Base-by-base conservation (phyloP, 129 eudicot genomes). In the Centella asiatica region DNA sequence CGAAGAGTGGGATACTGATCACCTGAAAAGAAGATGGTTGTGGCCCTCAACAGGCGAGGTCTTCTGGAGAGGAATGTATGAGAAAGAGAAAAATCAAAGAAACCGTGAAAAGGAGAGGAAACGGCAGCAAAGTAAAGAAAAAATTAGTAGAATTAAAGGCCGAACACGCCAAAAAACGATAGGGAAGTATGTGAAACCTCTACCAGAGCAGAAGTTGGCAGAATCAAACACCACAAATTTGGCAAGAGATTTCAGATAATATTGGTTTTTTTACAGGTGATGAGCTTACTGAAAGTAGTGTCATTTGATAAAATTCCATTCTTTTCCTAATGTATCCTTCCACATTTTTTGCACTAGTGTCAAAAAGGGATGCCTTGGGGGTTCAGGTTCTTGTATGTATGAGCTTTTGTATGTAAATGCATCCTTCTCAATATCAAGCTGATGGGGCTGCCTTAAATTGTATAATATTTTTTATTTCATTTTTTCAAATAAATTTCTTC, bases 1-100 rank as follows among this genome's bases (percentile, higher is more conserved):
- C 1, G 99, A 93, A 76, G 96, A 80, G 68, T 77, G 77, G 0
- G 99, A 93, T 69, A 69, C 92, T 0, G 96, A 93, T 71, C 77
- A 32, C 39, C 80, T 71, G 24, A 78, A 70, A 40, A 78, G 60
- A 29, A 81, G 76, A 58, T 82, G 95, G 96, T 37, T 87, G 47
- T 92, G 99, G 99, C 99, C 99, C 17, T 75, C 70, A 6, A 92
- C 99, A 0, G 99, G 99, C 1, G 99, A 93, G 76, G 80, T 93
- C 15, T 82, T 76, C 73, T 93, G 96, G 96, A 85, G 87, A 68
- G 99, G 99, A 2, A 69, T 80, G 20, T 84, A 77, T 48, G 99
- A 87, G 29, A 93, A 79, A 64, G 99, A 93, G 78, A 80, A 71
- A 69, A 75, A 48, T 64, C 81, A 76, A 72, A 76, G 76, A 68